phyloP scores from a whole-genome alignment of 2,329 filamentous ascomycete genomes.

The Alternaria alternata region DNA sequence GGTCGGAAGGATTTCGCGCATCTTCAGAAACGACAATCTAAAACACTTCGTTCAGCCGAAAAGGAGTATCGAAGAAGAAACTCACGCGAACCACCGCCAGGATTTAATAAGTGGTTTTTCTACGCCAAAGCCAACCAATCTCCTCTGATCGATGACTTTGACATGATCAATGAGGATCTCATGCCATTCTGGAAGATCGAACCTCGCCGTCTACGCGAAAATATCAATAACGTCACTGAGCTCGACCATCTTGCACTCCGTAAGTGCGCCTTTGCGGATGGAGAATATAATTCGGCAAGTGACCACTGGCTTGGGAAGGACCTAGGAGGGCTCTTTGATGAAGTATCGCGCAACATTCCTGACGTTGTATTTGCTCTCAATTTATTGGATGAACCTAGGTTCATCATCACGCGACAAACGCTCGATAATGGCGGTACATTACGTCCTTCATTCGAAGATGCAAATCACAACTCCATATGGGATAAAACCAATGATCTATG shows the following conservation, averaged over 20 bases:
- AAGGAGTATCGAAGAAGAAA: constrained; percentile 58
- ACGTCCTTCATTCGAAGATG: constrained; percentile 6
- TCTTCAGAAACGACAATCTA: constrained; percentile 51
- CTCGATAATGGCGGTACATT: constrained; percentile 8
- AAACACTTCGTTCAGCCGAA: constrained; percentile 11
- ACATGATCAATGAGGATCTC: constrained; percentile 54
- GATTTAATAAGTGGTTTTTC: constrained; percentile 58
- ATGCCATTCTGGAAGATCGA: constrained; percentile 52
- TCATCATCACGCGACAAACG: constrained; percentile 12
- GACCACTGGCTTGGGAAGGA: constrained; percentile 1
- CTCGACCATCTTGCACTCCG: constrained; percentile 12
- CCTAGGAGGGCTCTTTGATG: constrained; percentile 4
- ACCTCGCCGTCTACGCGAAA: constrained; percentile 5
- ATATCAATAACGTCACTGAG: constrained; percentile 6
- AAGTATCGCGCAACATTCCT: constrained; percentile 9
- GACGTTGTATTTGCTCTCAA: constrained; percentile 20
- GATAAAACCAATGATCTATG: constrained; percentile 2
- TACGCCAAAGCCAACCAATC: constrained; percentile 54
- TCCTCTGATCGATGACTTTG: constrained; percentile 61
- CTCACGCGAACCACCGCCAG: constrained; percentile 54
- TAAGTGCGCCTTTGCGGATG: constrained; percentile 12
- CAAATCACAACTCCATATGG: constrained; percentile 10
- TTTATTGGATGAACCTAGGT: constrained; percentile 18
- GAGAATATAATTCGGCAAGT: constrained; percentile 1
- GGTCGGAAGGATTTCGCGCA: constrained; percentile 28